These are phyloP conservation scores for Kalmanozyma brasiliensis DNA, from an alignment of 1,284 basidiomycete species.

Conservation along the genomic window DNA sequence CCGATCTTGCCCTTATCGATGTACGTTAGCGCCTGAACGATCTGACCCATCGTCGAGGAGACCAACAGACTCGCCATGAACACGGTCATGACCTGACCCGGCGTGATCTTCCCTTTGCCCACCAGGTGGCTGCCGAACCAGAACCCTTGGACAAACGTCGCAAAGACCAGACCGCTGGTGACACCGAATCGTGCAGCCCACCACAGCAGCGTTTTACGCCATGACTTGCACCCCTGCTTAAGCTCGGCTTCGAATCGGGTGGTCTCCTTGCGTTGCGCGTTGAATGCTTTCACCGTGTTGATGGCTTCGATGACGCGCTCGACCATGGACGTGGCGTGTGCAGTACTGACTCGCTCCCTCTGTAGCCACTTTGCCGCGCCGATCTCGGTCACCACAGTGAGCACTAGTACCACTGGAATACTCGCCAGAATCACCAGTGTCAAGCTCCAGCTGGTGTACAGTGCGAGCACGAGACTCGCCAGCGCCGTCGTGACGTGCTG, in stretches of 20 bases:
- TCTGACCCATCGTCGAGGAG: conserved; percentile 84
- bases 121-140: conserved; percentile 94
- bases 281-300: conserved; percentile 94
- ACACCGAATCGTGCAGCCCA: conserved; percentile 81
- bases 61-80: conserved; percentile 97
- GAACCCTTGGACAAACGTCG: conserved; percentile 95
- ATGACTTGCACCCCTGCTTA: conserved; percentile 71
- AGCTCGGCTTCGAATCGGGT: conserved; percentile 71
- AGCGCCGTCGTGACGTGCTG: conserved; percentile 84
- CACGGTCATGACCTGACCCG: conserved; percentile 88
- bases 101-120: conserved; percentile 75
- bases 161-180: conserved; percentile 78
- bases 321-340: conserved; percentile 79
- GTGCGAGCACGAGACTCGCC: conserved; percentile 82
- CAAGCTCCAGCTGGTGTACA: conserved; percentile 81
- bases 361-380: conserved; percentile 74
- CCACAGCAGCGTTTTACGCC: conserved; percentile 73
- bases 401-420: conserved; percentile 82
- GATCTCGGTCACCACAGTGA: conserved; percentile 77
- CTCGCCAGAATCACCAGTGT: conserved; percentile 90
- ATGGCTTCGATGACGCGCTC: conserved; percentile 83
- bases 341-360: conserved; percentile 76
- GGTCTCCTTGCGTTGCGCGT: conserved; percentile 78
- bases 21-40: conserved; percentile 80
- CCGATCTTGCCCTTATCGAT: conserved; percentile 87